A percentile compares a stretch with the other conserved stretches of the same genome.
These are phyloP conservation scores for Clarireedia paspali DNA, from an alignment of 2,329 filamentous ascomycete genomes.

Conservation along the genomic window DNA sequence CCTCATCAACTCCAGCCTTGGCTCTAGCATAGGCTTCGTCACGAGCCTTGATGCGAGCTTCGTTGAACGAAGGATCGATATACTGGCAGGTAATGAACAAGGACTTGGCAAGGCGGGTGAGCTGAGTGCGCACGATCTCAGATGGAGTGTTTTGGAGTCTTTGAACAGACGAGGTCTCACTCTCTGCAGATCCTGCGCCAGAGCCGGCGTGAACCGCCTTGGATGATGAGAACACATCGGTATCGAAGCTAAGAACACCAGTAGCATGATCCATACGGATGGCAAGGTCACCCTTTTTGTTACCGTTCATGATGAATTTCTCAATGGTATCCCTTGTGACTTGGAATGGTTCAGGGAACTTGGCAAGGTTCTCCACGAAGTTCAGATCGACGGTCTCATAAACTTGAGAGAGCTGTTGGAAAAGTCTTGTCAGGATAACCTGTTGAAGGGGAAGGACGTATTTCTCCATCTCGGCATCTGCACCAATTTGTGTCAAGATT, in stretches of 20 bases:
- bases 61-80: slow-evolving; percentile 83
- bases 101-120: slow-evolving; percentile 83
- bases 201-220: slow-evolving; percentile 86
- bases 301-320: slow-evolving; percentile 99
- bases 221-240: slow-evolving; percentile 94
- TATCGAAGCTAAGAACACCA: slow-evolving; percentile 92
- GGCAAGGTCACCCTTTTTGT: slow-evolving; percentile 97
- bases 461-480: slow-evolving; percentile 92
- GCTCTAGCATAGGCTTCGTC: slow-evolving; percentile 74
- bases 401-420: slow-evolving; percentile 97
- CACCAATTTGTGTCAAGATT: slow-evolving; percentile 86
- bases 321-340: slow-evolving; percentile 86
- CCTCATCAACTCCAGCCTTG: slow-evolving; percentile 80
- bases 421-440: slow-evolving; percentile 94
- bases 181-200: slow-evolving; percentile 78
- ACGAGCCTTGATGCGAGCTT: slow-evolving; percentile 71
- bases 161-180: slow-evolving; percentile 77
- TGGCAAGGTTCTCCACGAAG: slow-evolving; percentile 87
- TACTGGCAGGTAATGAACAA: slow-evolving; percentile 93
- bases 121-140: slow-evolving; percentile 92
- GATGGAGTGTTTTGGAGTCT: slow-evolving; percentile 95
- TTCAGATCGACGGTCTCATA: slow-evolving; percentile 95
- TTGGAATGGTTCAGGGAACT: slow-evolving; percentile 95
- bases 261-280: slow-evolving; percentile 95
- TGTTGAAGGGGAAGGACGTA: slow-evolving; percentile 95